Evolutionary conservation across 108 stramenopile genomes (phyloP).

Genomic region (Fistulifera pelliculosa): DNA sequence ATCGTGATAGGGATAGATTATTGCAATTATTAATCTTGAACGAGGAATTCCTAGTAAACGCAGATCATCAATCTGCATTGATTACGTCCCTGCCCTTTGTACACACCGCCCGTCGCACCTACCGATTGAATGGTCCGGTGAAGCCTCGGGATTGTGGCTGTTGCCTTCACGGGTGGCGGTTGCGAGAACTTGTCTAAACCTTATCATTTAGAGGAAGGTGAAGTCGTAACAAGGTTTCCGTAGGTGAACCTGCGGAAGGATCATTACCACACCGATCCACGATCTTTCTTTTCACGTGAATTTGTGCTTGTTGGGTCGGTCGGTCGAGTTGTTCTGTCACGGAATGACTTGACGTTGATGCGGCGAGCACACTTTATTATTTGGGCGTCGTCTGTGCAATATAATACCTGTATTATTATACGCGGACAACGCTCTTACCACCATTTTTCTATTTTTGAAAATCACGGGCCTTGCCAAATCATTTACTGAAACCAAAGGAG

Average conservation of each 20-base stretch:
- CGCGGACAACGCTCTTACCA: not conserved
- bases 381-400: too few species aligned
- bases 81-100: slow-evolving; percentile 55
- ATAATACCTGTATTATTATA: too few species aligned
- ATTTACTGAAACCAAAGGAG: not conserved
- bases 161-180: slow-evolving; percentile 59
- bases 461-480: slow-evolving; percentile 1
- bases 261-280: slow-evolving; percentile 89
- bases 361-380: too few species aligned
- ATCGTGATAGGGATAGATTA: slow-evolving; percentile 99
- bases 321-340: too few species aligned
- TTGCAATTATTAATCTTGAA: slow-evolving; percentile 99
- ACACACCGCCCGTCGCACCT: slow-evolving; percentile 99
- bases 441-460: not conserved
- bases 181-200: slow-evolving; percentile 82
- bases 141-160: slow-evolving; percentile 85
- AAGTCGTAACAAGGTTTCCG: slow-evolving; percentile 99
- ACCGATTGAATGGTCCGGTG: slow-evolving; percentile 98
- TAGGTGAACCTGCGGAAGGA: slow-evolving; percentile 99
- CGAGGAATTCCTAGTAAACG: slow-evolving; percentile 99
- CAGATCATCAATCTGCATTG: slow-evolving; percentile 90
- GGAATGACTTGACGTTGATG: too few species aligned
- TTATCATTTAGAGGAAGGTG: slow-evolving; percentile 94
- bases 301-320: not conserved
- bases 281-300: slow-evolving; percentile 28